phyloP scores from a whole-genome alignment of 768 basidiomycete species.

The Leccinum pellstonianum region DNA sequence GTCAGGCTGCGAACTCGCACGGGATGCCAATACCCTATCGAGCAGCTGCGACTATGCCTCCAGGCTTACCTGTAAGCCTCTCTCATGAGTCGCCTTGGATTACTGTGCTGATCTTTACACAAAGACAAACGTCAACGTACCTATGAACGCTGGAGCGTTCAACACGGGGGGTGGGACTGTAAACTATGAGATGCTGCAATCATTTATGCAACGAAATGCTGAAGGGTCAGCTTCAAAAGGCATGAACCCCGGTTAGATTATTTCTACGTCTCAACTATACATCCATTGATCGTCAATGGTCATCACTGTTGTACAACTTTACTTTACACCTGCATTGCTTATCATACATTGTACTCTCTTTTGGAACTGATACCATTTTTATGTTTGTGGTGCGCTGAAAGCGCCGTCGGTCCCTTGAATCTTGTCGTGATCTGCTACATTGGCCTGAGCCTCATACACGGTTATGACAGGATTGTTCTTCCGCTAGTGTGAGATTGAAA shows the following conservation, averaged over 20 bases:
- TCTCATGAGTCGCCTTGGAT: neutral
- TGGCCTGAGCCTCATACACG: conserved; percentile 86
- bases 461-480: conserved; percentile 78
- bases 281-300: neutral
- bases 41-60: conserved; percentile 11
- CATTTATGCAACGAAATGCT: conserved; percentile 43
- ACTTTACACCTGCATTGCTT: conserved; percentile 13
- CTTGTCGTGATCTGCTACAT: conserved; percentile 84
- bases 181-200: conserved; percentile 44
- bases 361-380: neutral
- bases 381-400: conserved; percentile 46
- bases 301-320: conserved; percentile 9
- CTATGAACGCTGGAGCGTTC: conserved; percentile 22
- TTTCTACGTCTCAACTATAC: neutral
- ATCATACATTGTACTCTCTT: neutral
- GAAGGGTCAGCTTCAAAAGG: conserved; percentile 31
- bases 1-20: conserved; percentile 17
- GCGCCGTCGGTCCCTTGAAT: conserved; percentile 75
- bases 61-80: conserved; percentile 20
- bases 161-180: conserved; percentile 26
- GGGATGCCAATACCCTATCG: conserved; percentile 14
- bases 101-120: neutral
- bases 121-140: conserved; percentile 15
- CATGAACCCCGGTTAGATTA: conserved; percentile 17
- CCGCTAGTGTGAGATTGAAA: conserved; percentile 44